phyloP scores from a whole-genome alignment of 2,329 filamentous ascomycete species.

The Elsinoe batatas region DNA sequence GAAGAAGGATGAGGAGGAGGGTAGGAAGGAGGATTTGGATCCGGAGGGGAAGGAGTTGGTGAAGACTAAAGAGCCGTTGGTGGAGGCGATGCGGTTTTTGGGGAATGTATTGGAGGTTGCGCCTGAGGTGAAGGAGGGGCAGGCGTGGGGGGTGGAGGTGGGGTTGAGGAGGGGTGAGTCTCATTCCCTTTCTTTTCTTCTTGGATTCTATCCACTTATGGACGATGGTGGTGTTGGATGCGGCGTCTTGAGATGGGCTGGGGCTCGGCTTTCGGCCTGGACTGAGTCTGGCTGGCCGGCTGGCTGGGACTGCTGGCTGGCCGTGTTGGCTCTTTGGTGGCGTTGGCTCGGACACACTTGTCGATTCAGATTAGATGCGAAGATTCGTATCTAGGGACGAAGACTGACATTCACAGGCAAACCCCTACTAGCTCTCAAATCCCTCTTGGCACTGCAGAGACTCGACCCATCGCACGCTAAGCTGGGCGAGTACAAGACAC shows the following conservation, averaged over 20 bases:
- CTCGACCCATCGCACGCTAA: slow-evolving; percentile 61
- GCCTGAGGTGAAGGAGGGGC: slow-evolving; percentile 69
- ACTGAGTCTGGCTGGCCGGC: no score
- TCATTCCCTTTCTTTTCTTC: not conserved
- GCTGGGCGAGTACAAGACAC: slow-evolving; percentile 58
- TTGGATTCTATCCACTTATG: no score
- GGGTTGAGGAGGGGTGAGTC: slow-evolving; percentile 70
- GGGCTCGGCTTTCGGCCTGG: no score
- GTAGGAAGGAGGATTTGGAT: slow-evolving; percentile 84
- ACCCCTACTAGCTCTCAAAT: slow-evolving; percentile 77
- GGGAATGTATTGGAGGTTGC: slow-evolving; percentile 71
- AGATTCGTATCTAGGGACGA: slow-evolving; percentile 5
- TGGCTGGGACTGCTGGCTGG: no score
- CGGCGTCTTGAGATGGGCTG: no score
- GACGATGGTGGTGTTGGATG: no score
- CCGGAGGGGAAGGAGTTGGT: slow-evolving; percentile 72
- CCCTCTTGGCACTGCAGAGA: slow-evolving; percentile 61
- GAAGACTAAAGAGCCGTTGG: slow-evolving; percentile 70
- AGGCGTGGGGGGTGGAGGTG: slow-evolving; percentile 82
- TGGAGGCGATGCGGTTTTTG: slow-evolving; percentile 80
- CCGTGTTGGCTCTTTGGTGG: no score
- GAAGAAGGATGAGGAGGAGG: slow-evolving; percentile 45
- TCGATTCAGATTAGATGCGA: not conserved
- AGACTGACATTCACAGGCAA: slow-evolving; percentile 47
- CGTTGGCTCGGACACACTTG: no score